These are phyloP conservation scores for Trichosanthes truncata DNA, from an alignment of 306 rosid species.

Conservation along the genomic window DNA sequence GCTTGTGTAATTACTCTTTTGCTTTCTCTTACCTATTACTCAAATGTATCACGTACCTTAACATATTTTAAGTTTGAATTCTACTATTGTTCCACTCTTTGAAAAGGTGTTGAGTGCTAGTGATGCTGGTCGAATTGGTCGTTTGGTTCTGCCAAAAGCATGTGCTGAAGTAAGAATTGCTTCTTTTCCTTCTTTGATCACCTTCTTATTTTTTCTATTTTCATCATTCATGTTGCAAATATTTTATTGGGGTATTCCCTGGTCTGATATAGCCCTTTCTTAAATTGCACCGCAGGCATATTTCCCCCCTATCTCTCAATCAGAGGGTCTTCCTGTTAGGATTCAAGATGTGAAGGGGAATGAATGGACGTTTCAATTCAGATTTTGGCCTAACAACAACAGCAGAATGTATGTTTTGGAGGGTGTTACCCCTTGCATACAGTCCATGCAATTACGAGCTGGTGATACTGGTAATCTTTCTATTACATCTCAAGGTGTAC, in stretches of 20 bases:
- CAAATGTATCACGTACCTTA: conserved; percentile 37
- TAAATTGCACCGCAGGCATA: conserved; percentile 55
- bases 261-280: neutral
- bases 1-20: neutral
- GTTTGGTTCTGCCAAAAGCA: conserved; percentile 97
- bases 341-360: conserved; percentile 91
- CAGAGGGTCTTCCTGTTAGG: conserved; percentile 89
- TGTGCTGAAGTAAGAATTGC: conserved; percentile 78
- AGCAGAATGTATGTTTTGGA: conserved; percentile 98
- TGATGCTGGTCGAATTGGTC: conserved; percentile 99
- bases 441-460: conserved; percentile 76
- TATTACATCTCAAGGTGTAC: conserved; percentile 1
- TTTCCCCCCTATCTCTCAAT: conserved; percentile 81
- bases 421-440: conserved; percentile 99
- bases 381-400: conserved; percentile 99
- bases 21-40: neutral
- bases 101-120: conserved; percentile 98
- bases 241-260: neutral
- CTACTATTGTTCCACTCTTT: conserved; percentile 82
- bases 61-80: conserved; percentile 65
- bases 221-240: neutral
- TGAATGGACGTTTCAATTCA: conserved; percentile 97
- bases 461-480: conserved; percentile 85
- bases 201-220: neutral
- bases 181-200: conserved; percentile 7